Percentiles rank a stretch among this genome's conserved stretches.
These are phyloP conservation scores for Rhynchosporium secalis DNA, from an alignment of 2,329 filamentous ascomycete genomes.

Conservation along the genomic window DNA sequence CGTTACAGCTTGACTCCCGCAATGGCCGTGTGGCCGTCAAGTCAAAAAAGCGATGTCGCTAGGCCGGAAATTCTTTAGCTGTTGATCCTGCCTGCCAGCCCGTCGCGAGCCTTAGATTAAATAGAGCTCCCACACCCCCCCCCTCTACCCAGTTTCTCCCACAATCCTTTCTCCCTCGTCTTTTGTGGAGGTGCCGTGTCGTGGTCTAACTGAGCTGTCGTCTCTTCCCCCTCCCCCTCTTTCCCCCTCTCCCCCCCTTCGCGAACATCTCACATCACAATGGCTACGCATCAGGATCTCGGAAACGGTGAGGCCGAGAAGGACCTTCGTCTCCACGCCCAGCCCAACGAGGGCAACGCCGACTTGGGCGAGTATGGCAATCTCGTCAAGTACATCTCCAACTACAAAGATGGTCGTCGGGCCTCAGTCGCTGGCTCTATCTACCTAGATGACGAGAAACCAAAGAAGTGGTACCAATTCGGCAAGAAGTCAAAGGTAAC, in stretches of 20 bases:
- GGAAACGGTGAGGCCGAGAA: conserved; percentile 35
- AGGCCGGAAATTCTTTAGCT: conserved; percentile 11
- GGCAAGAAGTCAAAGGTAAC: conserved; percentile 49
- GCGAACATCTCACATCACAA: conserved; percentile 18
- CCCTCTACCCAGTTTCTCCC: conserved; percentile 2
- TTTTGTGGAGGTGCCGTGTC: conserved; percentile 12
- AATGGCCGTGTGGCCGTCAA: conserved; percentile 16
- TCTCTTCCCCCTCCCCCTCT: conserved; percentile 1
- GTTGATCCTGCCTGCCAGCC: conserved; percentile 17
- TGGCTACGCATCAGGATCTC: conserved; percentile 30
- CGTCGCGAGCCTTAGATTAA: conserved; percentile 12
- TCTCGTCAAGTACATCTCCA: conserved; percentile 66
- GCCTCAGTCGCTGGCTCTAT: conserved; percentile 46
- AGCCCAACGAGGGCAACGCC: conserved; percentile 27
- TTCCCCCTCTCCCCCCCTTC: conserved; percentile 1
- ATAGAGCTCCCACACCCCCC: conserved; percentile 18
- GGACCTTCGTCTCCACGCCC: conserved; percentile 17
- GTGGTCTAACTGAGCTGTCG: conserved; percentile 8
- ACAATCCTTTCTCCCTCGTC: conserved; percentile 16
- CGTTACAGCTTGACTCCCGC: conserved; percentile 10
- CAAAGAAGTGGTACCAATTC: conserved; percentile 55
- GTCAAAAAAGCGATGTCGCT: conserved; percentile 16
- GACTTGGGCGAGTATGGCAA: conserved; percentile 61
- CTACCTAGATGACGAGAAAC: conserved; percentile 39
- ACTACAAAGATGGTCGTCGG: conserved; percentile 61